Evolutionary conservation across 257 asterid genomes (phyloP).

Genomic region (Leonotis leonurus): DNA sequence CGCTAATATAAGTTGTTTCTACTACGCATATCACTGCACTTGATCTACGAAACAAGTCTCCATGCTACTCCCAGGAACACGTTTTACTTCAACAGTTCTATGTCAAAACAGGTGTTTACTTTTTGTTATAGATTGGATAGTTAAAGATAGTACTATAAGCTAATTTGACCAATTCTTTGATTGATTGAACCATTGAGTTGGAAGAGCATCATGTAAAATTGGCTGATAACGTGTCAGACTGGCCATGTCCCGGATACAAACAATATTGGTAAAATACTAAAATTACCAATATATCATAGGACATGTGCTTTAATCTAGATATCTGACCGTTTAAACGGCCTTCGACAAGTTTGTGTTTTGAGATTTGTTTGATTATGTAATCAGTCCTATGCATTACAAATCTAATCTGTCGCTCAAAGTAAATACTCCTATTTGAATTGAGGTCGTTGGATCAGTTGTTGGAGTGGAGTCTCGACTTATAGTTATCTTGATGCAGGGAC

Average conservation of each 20-base stretch:
- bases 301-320: not conserved
- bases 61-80: too few relatives aligned
- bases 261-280: too few relatives aligned
- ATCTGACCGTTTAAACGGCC: not conserved
- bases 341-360: not conserved
- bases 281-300: not conserved
- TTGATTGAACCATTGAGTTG: not conserved
- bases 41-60: too few relatives aligned
- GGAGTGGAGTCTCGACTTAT: not conserved
- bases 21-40: not conserved
- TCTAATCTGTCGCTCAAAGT: not conserved
- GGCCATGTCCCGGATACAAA: not conserved
- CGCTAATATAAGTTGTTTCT: not conserved
- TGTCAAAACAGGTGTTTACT: too few relatives aligned
- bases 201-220: not conserved
- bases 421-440: too few relatives aligned
- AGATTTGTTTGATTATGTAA: not conserved
- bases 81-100: too few relatives aligned
- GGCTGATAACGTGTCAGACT: not conserved
- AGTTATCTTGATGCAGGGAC: conserved; percentile 49
- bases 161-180: not conserved
- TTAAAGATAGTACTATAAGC: not conserved
- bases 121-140: too few relatives aligned
- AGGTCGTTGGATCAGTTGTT: not conserved
- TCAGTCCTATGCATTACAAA: not conserved